Base-by-base conservation (phyloP, 2,329 filamentous ascomycete genomes). In the Monosporascus sp. region DNA sequence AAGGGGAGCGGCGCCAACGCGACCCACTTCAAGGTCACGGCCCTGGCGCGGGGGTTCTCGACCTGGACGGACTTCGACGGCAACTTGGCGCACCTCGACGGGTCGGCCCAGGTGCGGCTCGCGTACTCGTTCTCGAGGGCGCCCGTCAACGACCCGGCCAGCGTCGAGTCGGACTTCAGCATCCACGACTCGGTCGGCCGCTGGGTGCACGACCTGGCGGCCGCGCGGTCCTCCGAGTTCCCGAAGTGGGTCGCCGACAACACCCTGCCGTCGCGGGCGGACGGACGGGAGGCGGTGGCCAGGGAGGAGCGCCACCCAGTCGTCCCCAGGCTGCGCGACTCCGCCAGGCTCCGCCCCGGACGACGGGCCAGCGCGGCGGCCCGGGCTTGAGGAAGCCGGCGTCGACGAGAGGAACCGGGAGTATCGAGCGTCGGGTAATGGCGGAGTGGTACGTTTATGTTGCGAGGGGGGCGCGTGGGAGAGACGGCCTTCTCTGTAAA, bases 141-240 rank as follows among this genome's bases (percentile, higher is more conserved):
- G 2, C 68, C 71, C 5, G 71, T 74, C 9, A 69, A 74, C 50
- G 63, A 67, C 18, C 74, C 74, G 1, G 50, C 57, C 17, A 66
- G 69, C 61, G 61, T 62, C 22, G 64, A 68, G 11, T 67, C 69
- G 3, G 60, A 61, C 20, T 77, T 78, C 55, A 67, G 68, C 54
- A 75, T 75, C 56, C 75, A 78, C 58, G 70, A 75, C 47, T 67
- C 65, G 52, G 65, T 73, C 41, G 72, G 71, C 46, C 73, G 73
- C 59, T 74, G 70, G 68, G 64, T 65, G 37, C 70, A 74, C 56
- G 68, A 74, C 55, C 63, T 74, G 46, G 59, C 57, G 8, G 58
- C 58, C 1, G 69, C 68, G 9, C 61, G 65, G 49, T 69, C 71
- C 3, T 59, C 68, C 37, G 53, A 69, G 41, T 75, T 74, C 51